Base-by-base conservation (phyloP, 352 stramenopile species). In the Phytophthora citricola region DNA sequence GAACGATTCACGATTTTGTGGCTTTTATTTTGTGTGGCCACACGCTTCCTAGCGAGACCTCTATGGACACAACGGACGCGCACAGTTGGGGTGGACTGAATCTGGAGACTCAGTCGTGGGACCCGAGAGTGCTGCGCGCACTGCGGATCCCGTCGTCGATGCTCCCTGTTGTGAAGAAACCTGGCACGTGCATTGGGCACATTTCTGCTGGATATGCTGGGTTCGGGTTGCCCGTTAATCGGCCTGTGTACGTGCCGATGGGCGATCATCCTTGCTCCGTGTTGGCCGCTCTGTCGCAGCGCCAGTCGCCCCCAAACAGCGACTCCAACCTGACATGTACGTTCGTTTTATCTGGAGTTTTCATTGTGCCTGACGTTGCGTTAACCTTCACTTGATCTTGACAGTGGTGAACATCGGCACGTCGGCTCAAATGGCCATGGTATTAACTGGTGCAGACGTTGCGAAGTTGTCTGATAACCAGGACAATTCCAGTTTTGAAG, bases 391-490 rank as follows among this genome's bases (percentile, higher is more conserved):
- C 43, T 51, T 69, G 49, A 17, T 53, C 24, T 3, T 43, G 29
- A 26, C 53, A 93, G 87, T 93, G 64, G 73, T 95, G 15, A 95
- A 93, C 62, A 83, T 95, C 24, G 87, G 87, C 14, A 95, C 87
- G 12, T 95, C 87, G 15, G 87, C 85, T 24, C 87, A 95, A 46
- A 69, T 95, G 43, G 83, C 83, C 12, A 83, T 93, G 71, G 58
- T 95, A 17, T 51, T 93, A 20, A 71, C 79, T 26, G 53, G 48
- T 2, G 65, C 65, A 29, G 73, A 84, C 36, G 58, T 79, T 36
- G 58, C 46, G 12, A 72, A 69, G 32, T 49, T 75, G 36, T 58
- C 51, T 11, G 53, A 52, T 26, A 34, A 47, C 4, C 50, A 62
- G 17, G 52, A 58, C 1, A 63, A 41, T 14, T 69, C 63, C 2